These are phyloP conservation scores for Ulota crispa DNA, from an alignment of 225 moss, liverwort and hornwort genomes.

Conservation along the genomic window DNA sequence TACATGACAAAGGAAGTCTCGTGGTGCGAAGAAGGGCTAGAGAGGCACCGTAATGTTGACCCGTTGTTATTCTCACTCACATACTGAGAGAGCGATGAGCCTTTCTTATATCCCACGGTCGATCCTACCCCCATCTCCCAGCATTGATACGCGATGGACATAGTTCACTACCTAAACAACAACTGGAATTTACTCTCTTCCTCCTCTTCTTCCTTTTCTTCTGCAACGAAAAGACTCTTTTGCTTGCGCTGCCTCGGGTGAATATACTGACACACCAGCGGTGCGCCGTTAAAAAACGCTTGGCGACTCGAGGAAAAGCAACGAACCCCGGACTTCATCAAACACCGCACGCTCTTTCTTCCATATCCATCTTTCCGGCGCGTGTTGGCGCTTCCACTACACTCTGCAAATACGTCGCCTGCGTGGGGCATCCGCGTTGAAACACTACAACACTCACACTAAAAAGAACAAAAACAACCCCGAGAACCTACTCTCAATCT, in stretches of 20 bases:
- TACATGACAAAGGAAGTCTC: conserved; percentile 42
- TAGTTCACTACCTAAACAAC: conserved; percentile 28
- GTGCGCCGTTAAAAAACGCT: conserved; percentile 28
- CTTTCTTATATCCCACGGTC: conserved; percentile 46
- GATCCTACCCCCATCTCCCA: conserved; percentile 63
- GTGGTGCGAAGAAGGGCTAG: conserved; percentile 27
- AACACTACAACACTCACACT: neutral
- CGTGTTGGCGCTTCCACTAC: conserved; percentile 36
- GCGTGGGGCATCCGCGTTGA: conserved; percentile 55
- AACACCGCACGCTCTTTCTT: conserved; percentile 47
- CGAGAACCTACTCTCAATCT: too few species aligned
- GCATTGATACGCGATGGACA: conserved; percentile 64
- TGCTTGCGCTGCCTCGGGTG: conserved; percentile 57
- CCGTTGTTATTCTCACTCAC: conserved; percentile 38
- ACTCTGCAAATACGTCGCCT: conserved; percentile 44
- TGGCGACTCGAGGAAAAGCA: conserved; percentile 25
- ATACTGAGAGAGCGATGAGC: conserved; percentile 41
- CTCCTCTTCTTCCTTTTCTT: neutral
- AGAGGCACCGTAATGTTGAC: conserved; percentile 39
- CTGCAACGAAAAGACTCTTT: conserved; percentile 25
- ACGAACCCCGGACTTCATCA: conserved; percentile 44
- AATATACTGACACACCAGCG: conserved; percentile 39
- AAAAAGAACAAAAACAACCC: neutral
- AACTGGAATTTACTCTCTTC: conserved; percentile 24
- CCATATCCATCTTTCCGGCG: conserved; percentile 58